Conservation (phyloP, 1,284 basidiomycete genomes). For the Pascua sp. region DNA sequence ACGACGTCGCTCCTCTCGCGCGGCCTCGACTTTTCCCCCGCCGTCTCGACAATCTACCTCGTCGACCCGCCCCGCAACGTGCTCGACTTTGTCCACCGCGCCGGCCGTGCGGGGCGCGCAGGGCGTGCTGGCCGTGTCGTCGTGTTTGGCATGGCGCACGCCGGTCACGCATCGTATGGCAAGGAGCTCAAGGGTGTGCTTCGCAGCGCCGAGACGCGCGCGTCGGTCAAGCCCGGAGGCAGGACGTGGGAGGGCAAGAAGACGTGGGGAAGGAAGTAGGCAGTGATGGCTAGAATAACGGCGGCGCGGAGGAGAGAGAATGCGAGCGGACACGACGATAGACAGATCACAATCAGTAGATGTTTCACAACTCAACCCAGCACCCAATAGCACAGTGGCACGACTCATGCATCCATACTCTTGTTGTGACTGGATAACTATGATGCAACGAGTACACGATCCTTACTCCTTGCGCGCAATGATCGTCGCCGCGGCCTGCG, state of each 20-base stretch:
- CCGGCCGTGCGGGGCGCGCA: conserved; percentile 63
- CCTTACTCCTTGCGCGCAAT: conserved; percentile 19
- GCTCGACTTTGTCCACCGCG: conserved; percentile 84
- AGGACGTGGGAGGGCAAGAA: conserved; percentile 13
- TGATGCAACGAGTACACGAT: too few species aligned
- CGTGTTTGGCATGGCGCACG: conserved; percentile 46
- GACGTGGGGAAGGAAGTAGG: not conserved
- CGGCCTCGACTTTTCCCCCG: conserved; percentile 77
- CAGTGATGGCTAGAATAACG: not conserved
- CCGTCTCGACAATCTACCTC: conserved; percentile 73
- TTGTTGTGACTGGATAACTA: too few species aligned
- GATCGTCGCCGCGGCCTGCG: conserved; percentile 23
- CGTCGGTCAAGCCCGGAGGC: conserved; percentile 15
- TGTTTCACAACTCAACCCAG: too few species aligned
- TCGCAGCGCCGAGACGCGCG: conserved; percentile 11
- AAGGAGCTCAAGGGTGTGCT: conserved; percentile 26
- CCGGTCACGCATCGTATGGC: conserved; percentile 19
- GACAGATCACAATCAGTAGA: too few species aligned
- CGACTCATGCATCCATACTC: too few species aligned
- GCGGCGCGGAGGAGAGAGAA: not conserved
- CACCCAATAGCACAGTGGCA: too few species aligned
- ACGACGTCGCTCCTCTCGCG: conserved; percentile 88
- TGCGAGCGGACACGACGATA: too few species aligned
- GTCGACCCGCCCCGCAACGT: conserved; percentile 79
- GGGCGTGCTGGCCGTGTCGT: conserved; percentile 62